Percentiles rank a stretch among this genome's conserved stretches.
Conservation (phyloP, 73 alveolate genomes). For the Tetrahymena thermophila region DNA sequence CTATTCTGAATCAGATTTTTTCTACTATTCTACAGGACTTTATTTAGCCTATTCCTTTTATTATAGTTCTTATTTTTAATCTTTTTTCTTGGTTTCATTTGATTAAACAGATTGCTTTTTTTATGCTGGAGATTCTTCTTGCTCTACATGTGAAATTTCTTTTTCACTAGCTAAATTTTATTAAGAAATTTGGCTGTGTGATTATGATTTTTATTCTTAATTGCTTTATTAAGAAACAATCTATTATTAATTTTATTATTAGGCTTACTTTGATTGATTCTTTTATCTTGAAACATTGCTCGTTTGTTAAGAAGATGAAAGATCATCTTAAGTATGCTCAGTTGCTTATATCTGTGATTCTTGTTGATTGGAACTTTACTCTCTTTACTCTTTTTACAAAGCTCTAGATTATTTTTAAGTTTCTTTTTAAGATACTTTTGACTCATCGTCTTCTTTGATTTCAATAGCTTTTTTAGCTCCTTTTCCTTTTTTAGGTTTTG, state of each 20-base stretch:
- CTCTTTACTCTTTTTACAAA: background rate
- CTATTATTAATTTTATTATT: background rate
- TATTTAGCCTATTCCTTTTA: background rate
- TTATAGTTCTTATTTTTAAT: background rate
- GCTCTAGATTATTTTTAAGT: background rate
- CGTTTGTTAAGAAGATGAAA: background rate
- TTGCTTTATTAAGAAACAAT: background rate
- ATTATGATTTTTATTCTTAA: background rate
- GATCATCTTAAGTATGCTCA: background rate
- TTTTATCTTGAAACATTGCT: background rate
- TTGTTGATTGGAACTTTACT: background rate
- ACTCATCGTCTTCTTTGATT: background rate
- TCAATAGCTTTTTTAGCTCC: background rate
- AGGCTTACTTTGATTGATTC: background rate
- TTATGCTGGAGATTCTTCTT: background rate
- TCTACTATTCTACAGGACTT: background rate
- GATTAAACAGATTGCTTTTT: background rate
- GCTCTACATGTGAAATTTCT: background rate
- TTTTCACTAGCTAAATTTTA: background rate
- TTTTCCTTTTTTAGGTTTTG: background rate
- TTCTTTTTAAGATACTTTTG: background rate
- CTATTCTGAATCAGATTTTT: background rate
- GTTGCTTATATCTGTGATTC: background rate
- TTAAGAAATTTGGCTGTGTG: background rate
- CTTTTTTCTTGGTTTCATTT: background rate